A percentile compares a stretch with the other conserved stretches of the same genome.
These are phyloP conservation scores for Berberis vulgaris DNA, from an alignment of 164 flowering plant genomes.

Conservation along the genomic window DNA sequence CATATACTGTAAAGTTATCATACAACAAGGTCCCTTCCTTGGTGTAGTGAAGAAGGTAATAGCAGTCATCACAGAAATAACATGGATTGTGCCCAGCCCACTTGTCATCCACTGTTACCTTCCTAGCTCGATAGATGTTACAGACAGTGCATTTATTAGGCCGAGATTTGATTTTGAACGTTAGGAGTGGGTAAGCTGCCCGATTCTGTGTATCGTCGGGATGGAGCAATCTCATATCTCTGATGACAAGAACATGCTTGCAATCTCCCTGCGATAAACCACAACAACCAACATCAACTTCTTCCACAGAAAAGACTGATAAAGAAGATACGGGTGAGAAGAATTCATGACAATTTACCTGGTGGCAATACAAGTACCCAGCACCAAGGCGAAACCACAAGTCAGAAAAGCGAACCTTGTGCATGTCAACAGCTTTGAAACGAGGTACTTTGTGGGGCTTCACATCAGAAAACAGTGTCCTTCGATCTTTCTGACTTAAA, in stretches of 20 bases:
- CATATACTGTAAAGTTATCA: constrained; percentile 33
- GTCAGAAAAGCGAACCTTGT: constrained; percentile 62
- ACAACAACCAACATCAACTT: not conserved
- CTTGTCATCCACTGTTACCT: constrained; percentile 75
- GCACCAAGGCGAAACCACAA: constrained; percentile 75
- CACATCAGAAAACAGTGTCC: constrained; percentile 30
- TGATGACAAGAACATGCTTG: constrained; percentile 62
- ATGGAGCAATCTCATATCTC: constrained; percentile 88
- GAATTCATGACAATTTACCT: constrained; percentile 30
- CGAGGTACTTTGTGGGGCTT: constrained; percentile 35
- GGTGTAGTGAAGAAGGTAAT: constrained; percentile 1
- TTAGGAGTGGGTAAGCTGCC: constrained; percentile 56
- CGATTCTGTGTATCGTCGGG: constrained; percentile 71
- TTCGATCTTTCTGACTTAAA: constrained; percentile 35
- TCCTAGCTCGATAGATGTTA: constrained; percentile 47
- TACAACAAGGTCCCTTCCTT: constrained; percentile 30
- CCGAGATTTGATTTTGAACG: constrained; percentile 34
- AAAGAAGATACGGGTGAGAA: too few relatives aligned
- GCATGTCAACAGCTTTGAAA: constrained; percentile 54
- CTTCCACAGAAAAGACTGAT: too few relatives aligned
- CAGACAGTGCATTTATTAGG: constrained; percentile 59
- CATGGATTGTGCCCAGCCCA: constrained; percentile 71
- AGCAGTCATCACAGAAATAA: constrained; percentile 46
- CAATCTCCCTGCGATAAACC: constrained; percentile 53
- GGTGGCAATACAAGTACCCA: constrained; percentile 86